Evolutionary conservation across 140 eudicot genomes (phyloP).

Genomic region (Anethum foeniculum): DNA sequence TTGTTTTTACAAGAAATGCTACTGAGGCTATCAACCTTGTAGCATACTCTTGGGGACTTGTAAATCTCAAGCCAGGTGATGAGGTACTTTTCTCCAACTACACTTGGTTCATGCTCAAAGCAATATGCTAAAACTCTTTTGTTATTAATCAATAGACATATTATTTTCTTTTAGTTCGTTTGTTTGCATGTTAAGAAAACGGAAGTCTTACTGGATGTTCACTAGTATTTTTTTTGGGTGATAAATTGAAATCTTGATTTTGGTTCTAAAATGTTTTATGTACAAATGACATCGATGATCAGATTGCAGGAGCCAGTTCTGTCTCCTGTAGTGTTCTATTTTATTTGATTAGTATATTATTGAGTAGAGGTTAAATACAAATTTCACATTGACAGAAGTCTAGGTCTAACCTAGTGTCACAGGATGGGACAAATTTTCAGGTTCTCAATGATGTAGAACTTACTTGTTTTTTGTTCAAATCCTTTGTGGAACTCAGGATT

Average conservation of each 20-base stretch:
- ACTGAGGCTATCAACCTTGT: slow-evolving; percentile 95
- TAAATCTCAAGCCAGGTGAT: slow-evolving; percentile 57
- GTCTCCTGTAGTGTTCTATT: background rate
- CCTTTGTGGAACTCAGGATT: background rate
- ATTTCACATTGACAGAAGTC: background rate
- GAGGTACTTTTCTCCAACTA: slow-evolving; percentile 40
- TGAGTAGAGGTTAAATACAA: background rate
- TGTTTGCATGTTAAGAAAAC: background rate
- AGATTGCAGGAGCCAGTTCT: background rate
- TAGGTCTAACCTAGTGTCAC: background rate
- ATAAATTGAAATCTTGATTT: background rate
- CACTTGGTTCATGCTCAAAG: background rate
- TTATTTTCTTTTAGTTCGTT: background rate
- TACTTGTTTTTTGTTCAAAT: background rate
- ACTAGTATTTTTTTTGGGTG: background rate
- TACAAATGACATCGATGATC: background rate
- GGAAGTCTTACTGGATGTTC: background rate
- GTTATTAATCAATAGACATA: background rate
- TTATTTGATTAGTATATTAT: background rate
- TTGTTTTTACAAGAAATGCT: slow-evolving; percentile 92
- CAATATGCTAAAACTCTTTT: background rate
- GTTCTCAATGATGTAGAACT: background rate
- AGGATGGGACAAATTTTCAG: background rate
- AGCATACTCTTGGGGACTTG: slow-evolving; percentile 88
- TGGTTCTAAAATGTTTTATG: background rate